phyloP scores from a whole-genome alignment of 2,329 filamentous ascomycete species.

The Neospermospora avenae region DNA sequence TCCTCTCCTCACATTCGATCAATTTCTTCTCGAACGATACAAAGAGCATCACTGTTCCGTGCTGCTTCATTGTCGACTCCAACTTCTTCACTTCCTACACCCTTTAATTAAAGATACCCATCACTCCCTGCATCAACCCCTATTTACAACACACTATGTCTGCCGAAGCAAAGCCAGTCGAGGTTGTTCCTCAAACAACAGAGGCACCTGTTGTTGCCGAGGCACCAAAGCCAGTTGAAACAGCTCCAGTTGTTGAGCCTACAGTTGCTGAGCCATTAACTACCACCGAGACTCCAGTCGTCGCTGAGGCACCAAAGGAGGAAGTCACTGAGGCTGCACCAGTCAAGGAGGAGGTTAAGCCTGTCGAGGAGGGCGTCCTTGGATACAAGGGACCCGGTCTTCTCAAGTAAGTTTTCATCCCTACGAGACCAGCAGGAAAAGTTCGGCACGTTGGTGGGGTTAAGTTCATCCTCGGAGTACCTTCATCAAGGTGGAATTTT shows the following conservation, averaged over 20 bases:
- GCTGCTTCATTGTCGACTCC: neutral
- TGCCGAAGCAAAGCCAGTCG: conserved; percentile 17
- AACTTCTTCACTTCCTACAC: conserved; percentile 2
- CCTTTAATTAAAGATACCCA: conserved; percentile 9
- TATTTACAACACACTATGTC: conserved; percentile 3
- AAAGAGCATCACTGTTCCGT: neutral
- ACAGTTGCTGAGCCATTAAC: conserved; percentile 27
- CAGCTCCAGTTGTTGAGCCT: conserved; percentile 36
- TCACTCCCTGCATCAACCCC: neutral
- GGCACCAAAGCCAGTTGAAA: conserved; percentile 55
- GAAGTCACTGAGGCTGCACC: conserved; percentile 64
- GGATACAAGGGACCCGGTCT: conserved; percentile 81
- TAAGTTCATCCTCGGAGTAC: neutral
- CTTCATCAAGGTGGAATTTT: neutral
- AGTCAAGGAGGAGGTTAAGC: conserved; percentile 50
- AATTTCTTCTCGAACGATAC: neutral
- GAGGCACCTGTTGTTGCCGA: conserved; percentile 41
- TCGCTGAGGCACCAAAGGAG: conserved; percentile 20
- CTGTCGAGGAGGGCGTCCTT: conserved; percentile 65
- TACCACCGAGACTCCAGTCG: conserved; percentile 27
- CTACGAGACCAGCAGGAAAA: neutral
- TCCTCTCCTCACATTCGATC: neutral
- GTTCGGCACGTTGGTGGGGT: neutral
- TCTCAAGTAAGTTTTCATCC: conserved; percentile 67
- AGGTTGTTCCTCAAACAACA: neutral